phyloP scores from a whole-genome alignment of 495 filamentous ascomycete genomes.

The Tuber calosporum region DNA sequence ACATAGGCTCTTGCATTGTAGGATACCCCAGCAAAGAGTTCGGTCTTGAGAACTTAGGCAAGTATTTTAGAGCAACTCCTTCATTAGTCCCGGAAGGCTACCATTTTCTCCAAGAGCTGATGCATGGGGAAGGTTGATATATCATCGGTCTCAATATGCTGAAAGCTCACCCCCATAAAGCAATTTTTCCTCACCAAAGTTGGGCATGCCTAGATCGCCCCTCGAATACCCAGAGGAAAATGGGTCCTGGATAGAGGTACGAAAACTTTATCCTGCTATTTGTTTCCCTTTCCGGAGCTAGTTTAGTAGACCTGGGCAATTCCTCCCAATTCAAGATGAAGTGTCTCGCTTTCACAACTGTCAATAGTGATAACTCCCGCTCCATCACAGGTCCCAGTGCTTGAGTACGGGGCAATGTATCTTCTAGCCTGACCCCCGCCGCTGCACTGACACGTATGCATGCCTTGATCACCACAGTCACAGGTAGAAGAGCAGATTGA shows the following conservation, averaged over 20 bases:
- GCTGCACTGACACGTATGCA: neutral
- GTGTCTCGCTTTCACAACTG: constrained; percentile 1
- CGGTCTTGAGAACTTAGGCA: constrained; percentile 7
- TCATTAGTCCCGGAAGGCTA: neutral
- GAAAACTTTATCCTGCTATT: constrained; percentile 5
- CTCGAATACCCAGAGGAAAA: neutral
- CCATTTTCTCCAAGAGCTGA: neutral
- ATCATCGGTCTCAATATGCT: neutral
- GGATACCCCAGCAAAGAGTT: neutral
- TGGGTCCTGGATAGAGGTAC: neutral
- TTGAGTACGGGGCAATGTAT: constrained; percentile 16
- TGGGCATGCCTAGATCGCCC: neutral
- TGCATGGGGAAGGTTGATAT: neutral
- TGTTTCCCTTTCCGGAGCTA: neutral
- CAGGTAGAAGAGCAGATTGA: constrained; percentile 21
- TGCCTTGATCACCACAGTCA: neutral
- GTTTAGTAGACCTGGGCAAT: neutral
- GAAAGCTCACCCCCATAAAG: neutral
- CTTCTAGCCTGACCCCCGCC: neutral
- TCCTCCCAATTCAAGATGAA: constrained; percentile 11
- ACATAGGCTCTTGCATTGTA: neutral
- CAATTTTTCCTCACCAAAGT: constrained; percentile 7
- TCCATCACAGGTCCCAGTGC: constrained; percentile 10
- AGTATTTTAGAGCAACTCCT: constrained; percentile 2
- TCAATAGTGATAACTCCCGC: neutral